Base-by-base conservation (phyloP, 257 asterid species). In the Solanum raphanifolium region DNA sequence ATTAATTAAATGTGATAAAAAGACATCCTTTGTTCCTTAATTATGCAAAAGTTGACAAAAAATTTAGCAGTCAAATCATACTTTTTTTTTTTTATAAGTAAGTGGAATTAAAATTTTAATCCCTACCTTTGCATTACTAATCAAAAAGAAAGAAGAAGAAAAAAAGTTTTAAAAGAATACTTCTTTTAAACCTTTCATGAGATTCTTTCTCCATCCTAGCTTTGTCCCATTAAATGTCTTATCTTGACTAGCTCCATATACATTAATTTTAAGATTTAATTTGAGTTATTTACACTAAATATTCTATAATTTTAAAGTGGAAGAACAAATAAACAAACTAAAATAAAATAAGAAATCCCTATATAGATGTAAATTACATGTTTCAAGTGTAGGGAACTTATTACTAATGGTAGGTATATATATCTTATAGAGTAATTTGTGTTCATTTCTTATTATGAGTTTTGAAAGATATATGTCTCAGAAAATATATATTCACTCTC, bases 51-150 rank as follows among this genome's bases (percentile, higher is more conserved):
- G 89, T 86, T 62, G 52, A 27, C 74, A 36, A 81, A 36, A 86
- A 65, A 18, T 55, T 69, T 88, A 68, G 89, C 69, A 89, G 94
- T 93, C 92, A 92, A 91, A 91, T 91, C 93, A 91, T 43, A 82
- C 90, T 91, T 55, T 58, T 39, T 41, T 52, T 55, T 39, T 46
- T 46, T 13, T 13, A 46, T 5, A 46, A 48, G 74, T 83, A 91
- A 91, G 91, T 90, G 89, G 69, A 25, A 41, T 41, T 41, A 41
- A 41, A 41, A 25, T 79, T 79, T 13, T 83, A 86, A 88, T 86
- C 65, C 71, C 38, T 32, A 73, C 72, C 87, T 89, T 86, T 87
- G 87, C 86, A 86, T 62, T 86, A 36, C 85, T 78, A 58, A 72
- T n/a, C 9, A n/a, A 76, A 86, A 90, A 87, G 83, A 43, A 20